Evolutionary conservation across 129 eudicot genomes (phyloP), one percentile per base, ranked within the genome.

Genomic region (Sambucus nigra): DNA sequence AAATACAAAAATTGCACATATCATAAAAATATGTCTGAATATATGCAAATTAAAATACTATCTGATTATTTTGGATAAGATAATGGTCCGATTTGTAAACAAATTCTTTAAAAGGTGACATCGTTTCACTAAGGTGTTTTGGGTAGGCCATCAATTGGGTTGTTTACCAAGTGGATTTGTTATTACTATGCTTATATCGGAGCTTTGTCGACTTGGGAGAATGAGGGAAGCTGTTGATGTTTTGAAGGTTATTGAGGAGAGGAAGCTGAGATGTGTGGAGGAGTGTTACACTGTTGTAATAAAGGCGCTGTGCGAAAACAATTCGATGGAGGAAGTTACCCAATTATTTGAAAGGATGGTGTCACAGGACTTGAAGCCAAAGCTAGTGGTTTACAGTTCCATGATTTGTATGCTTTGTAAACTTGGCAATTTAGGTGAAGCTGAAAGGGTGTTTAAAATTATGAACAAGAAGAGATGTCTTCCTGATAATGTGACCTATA

Each of bases 121-220:
- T n/a, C n/a, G n/a, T n/a, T n/a, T n/a, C n/a, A 47, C 25, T 47
- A 8, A 18, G 52, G 52, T 21, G 27, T 47, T 47, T 47, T 47
- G 52, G 52, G 52, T 14, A 20, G 25, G 19, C 20, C 13, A 20
- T 47, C 12, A 47, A 20, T 47, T 47, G 23, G 52, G 52, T 47
- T 8, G 19, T 18, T 19, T 47, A 47, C 52, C 52, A 7, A 47
- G 52, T 47, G 52, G 14, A 47, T 47, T 47, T 47, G 52, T 47
- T 47, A 19, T 47, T 47, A 47, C 6, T 7, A 47, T 47, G 52
- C 52, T 47, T 47, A 47, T 47, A 47, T 16, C 52, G 8, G 52
- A 47, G 52, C 52, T 47, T 21, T 47, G 52, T 20, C 52, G 52
- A 47, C 52, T 47, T 20, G 52, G 52, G 25, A 47, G 11, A 18